These are phyloP conservation scores for Eucalyptus albens DNA, from an alignment of 345 rosid genomes.

Conservation along the genomic window DNA sequence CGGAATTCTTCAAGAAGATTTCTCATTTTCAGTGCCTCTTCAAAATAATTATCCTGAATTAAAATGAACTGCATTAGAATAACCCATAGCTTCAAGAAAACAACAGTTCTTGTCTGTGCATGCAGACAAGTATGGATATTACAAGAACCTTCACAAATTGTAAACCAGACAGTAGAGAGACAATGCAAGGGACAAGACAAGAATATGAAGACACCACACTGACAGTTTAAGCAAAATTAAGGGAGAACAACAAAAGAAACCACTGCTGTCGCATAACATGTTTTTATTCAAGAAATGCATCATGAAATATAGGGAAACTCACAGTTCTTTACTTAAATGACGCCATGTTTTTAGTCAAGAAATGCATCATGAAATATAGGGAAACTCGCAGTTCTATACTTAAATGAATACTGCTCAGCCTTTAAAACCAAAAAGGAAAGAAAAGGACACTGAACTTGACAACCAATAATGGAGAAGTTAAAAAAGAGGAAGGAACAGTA, in stretches of 20 bases:
- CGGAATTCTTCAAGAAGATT: conserved; percentile 93
- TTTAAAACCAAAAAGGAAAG: background rate
- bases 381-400: background rate
- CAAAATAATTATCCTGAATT: conserved; percentile 88
- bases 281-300: background rate
- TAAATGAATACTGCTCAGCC: background rate
- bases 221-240: background rate
- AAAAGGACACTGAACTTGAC: background rate
- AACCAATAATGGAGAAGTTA: background rate
- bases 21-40: conserved; percentile 97
- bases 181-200: background rate
- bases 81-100: background rate
- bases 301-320: background rate
- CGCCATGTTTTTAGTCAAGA: background rate
- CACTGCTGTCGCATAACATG: background rate
- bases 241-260: background rate
- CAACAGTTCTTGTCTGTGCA: background rate
- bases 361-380: background rate
- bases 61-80: background rate
- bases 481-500: background rate
- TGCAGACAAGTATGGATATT: background rate
- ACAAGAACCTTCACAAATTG: background rate
- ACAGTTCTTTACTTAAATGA: background rate
- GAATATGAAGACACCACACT: background rate
- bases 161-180: background rate